Evolutionary conservation across 164 flowering plant genomes (phyloP), one percentile per base, ranked within the genome.

Genomic region (Vitis labrusca): DNA sequence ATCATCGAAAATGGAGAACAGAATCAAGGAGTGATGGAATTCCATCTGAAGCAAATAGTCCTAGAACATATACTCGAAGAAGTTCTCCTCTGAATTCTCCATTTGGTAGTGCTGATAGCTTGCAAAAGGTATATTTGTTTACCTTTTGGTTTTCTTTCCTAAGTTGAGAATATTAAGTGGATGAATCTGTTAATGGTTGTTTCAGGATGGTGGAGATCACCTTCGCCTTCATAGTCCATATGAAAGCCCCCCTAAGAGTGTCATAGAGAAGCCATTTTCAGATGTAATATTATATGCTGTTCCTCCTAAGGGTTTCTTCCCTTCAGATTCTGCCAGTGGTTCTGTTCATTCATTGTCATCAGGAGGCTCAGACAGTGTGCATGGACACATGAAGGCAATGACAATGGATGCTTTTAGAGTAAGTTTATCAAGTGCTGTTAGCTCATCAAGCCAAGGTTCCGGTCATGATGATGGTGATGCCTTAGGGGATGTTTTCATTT

Each of bases 381-480:
- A 90, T 78, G 91, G 94, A 74, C 94, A 86, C 67, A 82, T 85
- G 84, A 93, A 80, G 73, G 78, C 86, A 65, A 85, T 83, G 83
- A 71, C 80, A 27, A 79, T 85, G 86, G 99, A 95, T 85, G 87
- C 97, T 71, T 89, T 90, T 77, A 83, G 99, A 76, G 91, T 95
- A 58, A 95, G 99, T 77, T 81, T 93, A 68, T 95, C 99, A 16
- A 95, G 99, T 87, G 98, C 98, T 71, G 97, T 93, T 70, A 95
- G 99, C 76, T 91, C 98, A 68, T 95, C 99, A 67, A 95, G 98
- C 77, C 99, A 93, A 75, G 98, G 99, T 72, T 95, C 99, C 74
- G 99, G 99, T 74, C 93, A 89, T 76, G 99, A 92, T 78, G 99
- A 95, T 79, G 97, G 93, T 65, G 97, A 95, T 87, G 93, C 97